Evolutionary conservation across 1,284 basidiomycete species (phyloP), one percentile per base, ranked within the genome.

Genomic region (Sphagnurus paluster): DNA sequence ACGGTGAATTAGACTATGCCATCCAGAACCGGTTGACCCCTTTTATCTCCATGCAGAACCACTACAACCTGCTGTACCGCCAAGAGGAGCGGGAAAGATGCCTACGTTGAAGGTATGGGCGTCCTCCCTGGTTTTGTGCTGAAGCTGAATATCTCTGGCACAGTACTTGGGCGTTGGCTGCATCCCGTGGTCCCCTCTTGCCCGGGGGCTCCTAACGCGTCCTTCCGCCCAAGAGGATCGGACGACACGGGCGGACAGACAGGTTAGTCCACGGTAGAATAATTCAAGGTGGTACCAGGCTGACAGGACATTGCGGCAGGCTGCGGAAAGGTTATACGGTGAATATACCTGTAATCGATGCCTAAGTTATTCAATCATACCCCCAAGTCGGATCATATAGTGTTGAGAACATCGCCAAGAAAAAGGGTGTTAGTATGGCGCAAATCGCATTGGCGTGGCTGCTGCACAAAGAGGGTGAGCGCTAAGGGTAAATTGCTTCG

Each of bases 1-100:
- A n/a, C n/a, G n/a, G n/a, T n/a, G n/a, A n/a, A n/a, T 10, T 33
- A 75, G 62, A 69, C 50, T 76, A 75, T 54, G 75, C 71, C 0
- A 73, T 76, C 46, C 61, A 61, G 26, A 74, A 84, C 61, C 72
- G 74, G 11, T 67, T 83, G 26, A 84, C 81, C 0, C 79, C 77
- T 0, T 84, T 84, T 65, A 79, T 84, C 59, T 80, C 76, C 6
- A 85, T 87, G 84, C 86, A 88, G 60, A 82, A 84, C 60, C 79
- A 77, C 44, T 74, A 80, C 56, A 74, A 60, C 37, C 56, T 79
- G 3, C 47, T 77, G 11, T 84, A 85, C 52, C 70, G 82, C n/a
- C 82, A 87, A 54, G 81, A 84, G 52, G 81, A 82, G 58, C 67
- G 80, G 9, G 82, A 85, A 61, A 84, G 81, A 74, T 80, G 56